Evolutionary conservation across 371 early-diverging fungal species (phyloP).

Genomic region (Gilbertella persicaria): DNA sequence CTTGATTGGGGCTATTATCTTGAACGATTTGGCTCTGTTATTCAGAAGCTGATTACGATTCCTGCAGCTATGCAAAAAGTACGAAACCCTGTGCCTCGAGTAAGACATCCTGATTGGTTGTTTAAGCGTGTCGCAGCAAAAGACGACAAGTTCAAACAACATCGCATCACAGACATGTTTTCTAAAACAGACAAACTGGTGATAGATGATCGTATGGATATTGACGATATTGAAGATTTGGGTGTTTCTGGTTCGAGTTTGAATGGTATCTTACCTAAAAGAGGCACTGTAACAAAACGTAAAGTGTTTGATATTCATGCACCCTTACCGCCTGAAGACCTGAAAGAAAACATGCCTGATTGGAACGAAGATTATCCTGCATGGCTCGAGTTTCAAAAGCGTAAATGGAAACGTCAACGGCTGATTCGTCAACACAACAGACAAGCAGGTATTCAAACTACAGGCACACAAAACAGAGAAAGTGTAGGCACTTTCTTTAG

Average conservation of each 20-base stretch:
- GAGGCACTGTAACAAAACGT: constrained; percentile 37
- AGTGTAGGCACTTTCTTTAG: constrained; percentile 50
- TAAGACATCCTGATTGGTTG: constrained; percentile 96
- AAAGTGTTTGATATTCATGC: constrained; percentile 26
- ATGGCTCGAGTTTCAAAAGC: constrained; percentile 74
- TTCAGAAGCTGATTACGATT: constrained; percentile 98
- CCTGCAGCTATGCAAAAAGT: constrained; percentile 99
- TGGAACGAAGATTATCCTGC: constrained; percentile 58
- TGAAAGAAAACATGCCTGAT: constrained; percentile 52
- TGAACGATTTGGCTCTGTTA: constrained; percentile 94
- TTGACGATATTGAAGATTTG: constrained; percentile 39
- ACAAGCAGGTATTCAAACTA: constrained; percentile 15
- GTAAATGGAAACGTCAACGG: constrained; percentile 69
- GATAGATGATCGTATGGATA: constrained; percentile 15
- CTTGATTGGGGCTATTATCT: constrained; percentile 99
- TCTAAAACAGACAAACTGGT: constrained; percentile 33
- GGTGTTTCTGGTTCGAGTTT: constrained; percentile 23
- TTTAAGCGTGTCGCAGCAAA: constrained; percentile 71
- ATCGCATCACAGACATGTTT: constrained; percentile 88
- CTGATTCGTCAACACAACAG: constrained; percentile 48
- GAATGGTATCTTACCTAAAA: constrained; percentile 22
- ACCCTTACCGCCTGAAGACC: constrained; percentile 40
- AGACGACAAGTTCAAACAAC: constrained; percentile 81
- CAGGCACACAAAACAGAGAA: constrained; percentile 3
- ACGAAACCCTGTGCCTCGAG: constrained; percentile 90